A percentile compares a stretch with the other conserved stretches of the same genome.
Conservation (phyloP, 345 rosid species). For the Citrus inodora region DNA sequence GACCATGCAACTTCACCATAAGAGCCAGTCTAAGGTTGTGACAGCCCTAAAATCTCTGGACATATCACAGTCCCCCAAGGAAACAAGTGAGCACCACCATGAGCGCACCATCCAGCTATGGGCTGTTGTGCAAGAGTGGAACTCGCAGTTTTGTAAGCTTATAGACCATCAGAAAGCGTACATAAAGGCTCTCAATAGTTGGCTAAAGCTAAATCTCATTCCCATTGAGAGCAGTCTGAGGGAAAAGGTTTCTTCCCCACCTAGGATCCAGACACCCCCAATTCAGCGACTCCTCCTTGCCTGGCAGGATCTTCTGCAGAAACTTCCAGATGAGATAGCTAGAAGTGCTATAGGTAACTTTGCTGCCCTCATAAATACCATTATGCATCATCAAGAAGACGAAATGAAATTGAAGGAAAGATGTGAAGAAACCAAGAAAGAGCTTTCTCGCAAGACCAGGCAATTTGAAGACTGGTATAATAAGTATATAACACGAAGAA, state of each 20-base stretch:
- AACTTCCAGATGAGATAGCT: constrained; percentile 66
- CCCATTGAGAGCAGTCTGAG: constrained; percentile 85
- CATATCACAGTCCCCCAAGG: constrained; percentile 48
- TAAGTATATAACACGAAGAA: constrained; percentile 46
- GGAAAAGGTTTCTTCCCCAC: constrained; percentile 94
- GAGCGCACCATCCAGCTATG: constrained; percentile 67
- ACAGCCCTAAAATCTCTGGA: constrained; percentile 40
- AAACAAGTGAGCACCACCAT: constrained; percentile 74
- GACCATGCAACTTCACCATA: constrained; percentile 61
- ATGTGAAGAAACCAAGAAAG: constrained; percentile 61
- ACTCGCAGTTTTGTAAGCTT: constrained; percentile 60
- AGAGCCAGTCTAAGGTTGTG: constrained; percentile 49
- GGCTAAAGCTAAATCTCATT: constrained; percentile 78
- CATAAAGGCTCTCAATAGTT: constrained; percentile 53
- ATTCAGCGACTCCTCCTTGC: constrained; percentile 55
- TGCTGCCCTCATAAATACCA: constrained; percentile 58
- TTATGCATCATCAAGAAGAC: constrained; percentile 58
- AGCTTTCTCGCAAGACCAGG: constrained; percentile 45
- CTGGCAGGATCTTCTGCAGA: constrained; percentile 62
- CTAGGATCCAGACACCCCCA: constrained; percentile 59
- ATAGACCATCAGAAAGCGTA: constrained; percentile 71
- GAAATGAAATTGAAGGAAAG: constrained; percentile 55
- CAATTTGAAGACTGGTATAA: constrained; percentile 67
- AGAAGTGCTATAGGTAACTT: constrained; percentile 60
- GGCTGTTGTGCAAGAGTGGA: constrained; percentile 77